Conservation (phyloP, 345 rosid genomes). For the Bruguiera parviflora region DNA sequence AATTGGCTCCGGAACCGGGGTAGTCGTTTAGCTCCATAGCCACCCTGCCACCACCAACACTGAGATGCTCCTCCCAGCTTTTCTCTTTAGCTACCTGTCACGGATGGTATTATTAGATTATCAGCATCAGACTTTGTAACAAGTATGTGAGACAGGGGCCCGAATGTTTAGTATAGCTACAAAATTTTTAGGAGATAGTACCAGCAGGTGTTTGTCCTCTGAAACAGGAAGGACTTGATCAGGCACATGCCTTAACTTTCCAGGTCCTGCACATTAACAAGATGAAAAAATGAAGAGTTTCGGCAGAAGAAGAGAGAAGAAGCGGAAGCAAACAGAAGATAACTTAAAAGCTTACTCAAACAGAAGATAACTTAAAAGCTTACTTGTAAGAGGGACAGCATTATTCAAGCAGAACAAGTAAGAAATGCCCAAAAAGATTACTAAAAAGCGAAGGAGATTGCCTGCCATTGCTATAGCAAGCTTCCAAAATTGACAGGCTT, state of each 20-base stretch:
- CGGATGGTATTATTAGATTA: not conserved
- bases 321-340: not conserved
- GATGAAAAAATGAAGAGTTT: not conserved
- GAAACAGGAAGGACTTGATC: slow-evolving; percentile 24
- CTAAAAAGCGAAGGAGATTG: slow-evolving; percentile 28
- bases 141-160: not conserved
- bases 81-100: slow-evolving; percentile 7
- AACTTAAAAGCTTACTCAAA: slow-evolving; percentile 35
- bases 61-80: slow-evolving; percentile 12
- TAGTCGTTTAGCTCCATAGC: slow-evolving; percentile 53
- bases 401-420: slow-evolving; percentile 20
- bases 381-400: slow-evolving; percentile 46
- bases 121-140: not conserved
- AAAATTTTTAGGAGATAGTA: not conserved
- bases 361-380: slow-evolving; percentile 9
- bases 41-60: slow-evolving; percentile 21
- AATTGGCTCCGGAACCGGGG: slow-evolving; percentile 74
- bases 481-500: not conserved
- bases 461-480: slow-evolving; percentile 36
- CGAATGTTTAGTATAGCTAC: not conserved
- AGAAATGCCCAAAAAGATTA: slow-evolving; percentile 36
- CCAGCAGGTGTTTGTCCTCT: slow-evolving; percentile 17
- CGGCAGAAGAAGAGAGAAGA: not conserved
- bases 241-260: slow-evolving; percentile 33
- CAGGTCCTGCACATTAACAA: slow-evolving; percentile 34